Evolutionary conservation across 768 basidiomycete genomes (phyloP), one percentile per base, ranked within the genome.

Genomic region (Lactarius sp.): DNA sequence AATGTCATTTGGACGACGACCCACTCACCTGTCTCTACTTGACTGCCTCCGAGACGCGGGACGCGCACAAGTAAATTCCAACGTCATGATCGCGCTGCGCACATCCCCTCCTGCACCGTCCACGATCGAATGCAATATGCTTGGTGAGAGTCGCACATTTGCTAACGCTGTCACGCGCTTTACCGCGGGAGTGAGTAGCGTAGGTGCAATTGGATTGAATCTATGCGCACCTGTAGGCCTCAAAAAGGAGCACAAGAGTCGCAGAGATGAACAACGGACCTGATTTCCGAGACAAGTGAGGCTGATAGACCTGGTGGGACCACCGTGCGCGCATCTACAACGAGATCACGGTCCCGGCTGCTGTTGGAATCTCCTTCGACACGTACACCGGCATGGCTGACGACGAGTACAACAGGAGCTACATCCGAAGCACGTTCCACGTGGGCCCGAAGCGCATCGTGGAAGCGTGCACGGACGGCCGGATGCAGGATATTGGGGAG

Each of bases 181-280:
- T 1, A 99, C 78, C 0, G 92, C 93, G 70, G 86, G 89, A 47
- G 80, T 82, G 75, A 97, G 81, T 51, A 94, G 80, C 0, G 96
- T 98, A 0, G 85, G 81, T 0, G 97, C 94, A 53, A 99, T 87
- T 0, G 96, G 88, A 66, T 97, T 93, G 76, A 98, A 98, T 50
- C 94, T 96, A 69, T 27, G 62, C 7, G 31, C 63, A 56, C 20
- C 8, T 39, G 59, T 33, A 56, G 49, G 56, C 34, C 55, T 53
- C 44, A 18, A 41, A 52, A 57, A 55, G 22, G 49, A 54, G 54
- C 31, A 42, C 42, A 44, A 44, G 44, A 37, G 20, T 42, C 7
- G 49, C n/a, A 14, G 18, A 50, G 55, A 47, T 36, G 44, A n/a
- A 77, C 84, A n/a, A 77, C 84, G 52, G 71, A 95, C 94, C 79